Evolutionary conservation across 1,284 basidiomycete species (phyloP).

Genomic region (Sporisorium reilianum): DNA sequence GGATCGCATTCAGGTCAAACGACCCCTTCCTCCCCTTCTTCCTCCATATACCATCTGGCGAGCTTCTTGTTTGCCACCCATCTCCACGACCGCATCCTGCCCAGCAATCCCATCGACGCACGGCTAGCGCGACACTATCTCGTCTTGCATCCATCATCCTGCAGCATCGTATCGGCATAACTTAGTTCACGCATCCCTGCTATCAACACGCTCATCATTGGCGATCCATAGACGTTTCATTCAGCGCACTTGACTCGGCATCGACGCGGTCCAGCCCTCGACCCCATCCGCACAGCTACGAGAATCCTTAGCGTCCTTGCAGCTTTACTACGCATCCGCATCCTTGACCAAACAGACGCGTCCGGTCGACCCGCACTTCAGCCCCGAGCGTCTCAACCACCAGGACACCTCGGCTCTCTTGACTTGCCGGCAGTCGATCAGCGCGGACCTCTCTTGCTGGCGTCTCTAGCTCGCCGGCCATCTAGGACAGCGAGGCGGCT

Average conservation of each 20-base stretch:
- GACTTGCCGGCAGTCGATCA: not conserved
- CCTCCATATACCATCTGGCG: not conserved
- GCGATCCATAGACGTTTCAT: not conserved
- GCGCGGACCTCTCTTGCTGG: not conserved
- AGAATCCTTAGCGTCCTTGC: not conserved
- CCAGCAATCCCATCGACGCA: no score
- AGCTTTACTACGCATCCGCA: not conserved
- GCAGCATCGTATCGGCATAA: conserved; percentile 9
- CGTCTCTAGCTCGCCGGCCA: not conserved
- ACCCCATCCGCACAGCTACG: not conserved
- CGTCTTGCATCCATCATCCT: conserved; percentile 1
- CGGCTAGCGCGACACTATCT: no score
- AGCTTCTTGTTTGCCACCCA: not conserved
- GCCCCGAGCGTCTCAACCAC: not conserved
- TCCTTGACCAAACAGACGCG: not conserved
- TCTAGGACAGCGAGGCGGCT: conserved; percentile 29
- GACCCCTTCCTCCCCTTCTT: conserved; percentile 18
- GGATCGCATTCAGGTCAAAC: conserved; percentile 16
- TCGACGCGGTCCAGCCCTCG: not conserved
- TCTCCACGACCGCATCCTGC: conserved; percentile 1
- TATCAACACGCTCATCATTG: not conserved
- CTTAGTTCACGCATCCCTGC: not conserved
- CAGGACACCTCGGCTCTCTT: not conserved
- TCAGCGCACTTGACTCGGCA: not conserved
- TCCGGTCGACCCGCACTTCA: not conserved